Evolutionary conservation across 345 rosid genomes (phyloP), one percentile per base, ranked within the genome.

Genomic region (Eucalyptus lansdowneana): DNA sequence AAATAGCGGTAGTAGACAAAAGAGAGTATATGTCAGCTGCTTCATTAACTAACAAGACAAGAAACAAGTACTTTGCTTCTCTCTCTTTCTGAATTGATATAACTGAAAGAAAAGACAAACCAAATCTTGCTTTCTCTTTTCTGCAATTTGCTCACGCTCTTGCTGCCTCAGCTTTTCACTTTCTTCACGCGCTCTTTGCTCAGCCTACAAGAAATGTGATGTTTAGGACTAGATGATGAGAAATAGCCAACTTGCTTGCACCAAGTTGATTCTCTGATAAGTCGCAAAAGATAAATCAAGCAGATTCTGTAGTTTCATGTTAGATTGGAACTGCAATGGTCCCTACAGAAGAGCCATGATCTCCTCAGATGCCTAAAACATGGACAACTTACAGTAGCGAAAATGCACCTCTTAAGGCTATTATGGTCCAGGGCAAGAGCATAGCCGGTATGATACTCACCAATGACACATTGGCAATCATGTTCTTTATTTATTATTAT

Each of bases 91-190:
- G 40, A 65, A 45, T 10, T 42, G 8, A 69, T 34, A 50, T 27
- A n/a, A 88, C 34, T 40, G 3, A 86, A 83, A 22, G 40, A 40
- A 89, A 89, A 83, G 80, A 92, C 99, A 72, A 92, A 98, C 99
- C 97, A 97, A 93, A 94, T 97, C 99, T 93, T 97, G 94, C 94
- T 93, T 96, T 92, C 97, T 94, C 94, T 93, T 96, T 91, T 97
- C 97, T 25, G 97, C 94, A 89, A 95, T 90, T 90, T 92, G 94
- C 89, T 97, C 98, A 76, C 97, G 98, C 94, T 97, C 99, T 90
- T 97, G 96, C 89, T 93, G 96, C 93, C 99, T 95, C 94, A 96
- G 94, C 93, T 92, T 96, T 91, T 97, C 99, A 91, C 96, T 95
- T 93, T 96, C 99, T 94, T 96, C 98, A 56, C 95, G 99, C 50